Evolutionary conservation across 2,329 filamentous ascomycete genomes (phyloP).

Genomic region (Fusarium sterilihyphosum): DNA sequence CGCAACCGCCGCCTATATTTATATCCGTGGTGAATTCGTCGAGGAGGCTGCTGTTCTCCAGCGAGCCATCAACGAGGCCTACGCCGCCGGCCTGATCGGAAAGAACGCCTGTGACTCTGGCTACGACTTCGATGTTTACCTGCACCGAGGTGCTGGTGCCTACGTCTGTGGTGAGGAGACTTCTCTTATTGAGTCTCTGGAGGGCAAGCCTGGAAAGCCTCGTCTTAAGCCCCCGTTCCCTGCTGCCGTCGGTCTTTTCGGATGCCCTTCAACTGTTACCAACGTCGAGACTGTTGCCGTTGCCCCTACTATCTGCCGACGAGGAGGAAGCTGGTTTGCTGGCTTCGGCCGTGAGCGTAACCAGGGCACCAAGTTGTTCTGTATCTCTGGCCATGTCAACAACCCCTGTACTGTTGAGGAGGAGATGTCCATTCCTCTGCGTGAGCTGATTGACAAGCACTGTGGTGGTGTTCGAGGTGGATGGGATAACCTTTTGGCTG

Average conservation of each 20-base stretch:
- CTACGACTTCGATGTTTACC: constrained; percentile 97
- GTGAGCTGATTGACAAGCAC: constrained; percentile 97
- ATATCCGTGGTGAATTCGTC: constrained; percentile 98
- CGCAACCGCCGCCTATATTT: constrained; percentile 97
- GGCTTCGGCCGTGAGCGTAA: constrained; percentile 95
- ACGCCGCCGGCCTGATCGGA: constrained; percentile 91
- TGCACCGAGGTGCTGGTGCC: constrained; percentile 96
- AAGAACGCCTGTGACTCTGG: constrained; percentile 98
- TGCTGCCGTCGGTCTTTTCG: constrained; percentile 95
- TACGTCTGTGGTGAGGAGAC: constrained; percentile 99
- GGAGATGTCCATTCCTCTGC: constrained; percentile 97
- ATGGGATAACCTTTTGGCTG: constrained; percentile 95
- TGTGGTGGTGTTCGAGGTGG: constrained; percentile 96
- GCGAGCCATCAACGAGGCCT: constrained; percentile 96
- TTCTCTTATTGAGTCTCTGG: constrained; percentile 95
- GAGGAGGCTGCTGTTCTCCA: constrained; percentile 94
- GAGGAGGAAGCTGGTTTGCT: constrained; percentile 93
- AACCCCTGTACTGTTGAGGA: constrained; percentile 98
- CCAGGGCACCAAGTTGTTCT: constrained; percentile 96
- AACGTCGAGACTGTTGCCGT: constrained; percentile 98
- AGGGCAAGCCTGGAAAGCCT: constrained; percentile 98
- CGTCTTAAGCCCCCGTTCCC: constrained; percentile 99
- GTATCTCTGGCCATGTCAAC: constrained; percentile 98
- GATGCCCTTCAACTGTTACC: constrained; percentile 96
- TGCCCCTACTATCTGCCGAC: constrained; percentile 92